Evolutionary conservation across 345 rosid species (phyloP), one percentile per base, ranked within the genome.

Genomic region (Salix viminalis): DNA sequence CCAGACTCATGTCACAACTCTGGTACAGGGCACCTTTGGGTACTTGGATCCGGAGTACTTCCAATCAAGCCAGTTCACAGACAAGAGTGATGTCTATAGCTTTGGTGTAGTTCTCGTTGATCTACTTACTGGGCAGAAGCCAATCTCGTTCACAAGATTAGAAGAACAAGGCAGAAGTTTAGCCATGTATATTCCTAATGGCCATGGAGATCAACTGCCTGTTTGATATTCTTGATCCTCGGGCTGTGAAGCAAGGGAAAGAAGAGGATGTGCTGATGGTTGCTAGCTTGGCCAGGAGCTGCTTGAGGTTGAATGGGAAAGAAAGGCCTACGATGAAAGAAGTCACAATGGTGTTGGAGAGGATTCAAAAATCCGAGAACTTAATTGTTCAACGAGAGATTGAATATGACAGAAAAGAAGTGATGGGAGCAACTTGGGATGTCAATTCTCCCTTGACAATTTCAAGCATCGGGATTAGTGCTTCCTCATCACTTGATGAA

Each of bases 21-120:
- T 7, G 1, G 70, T 67, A 32, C 23, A 16, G 9, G 70, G 70
- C 16, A 36, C 44, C 41, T 66, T 66, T 18, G 44, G 36, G 34
- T 28, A 28, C 67, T 26, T 64, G 37, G 10, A 28, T 34, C 19
- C 1, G 13, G 37, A 12, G 10, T 28, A 26, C 34, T 46, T 70
- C 61, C 73, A 44, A 19, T 41, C 44, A 9, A 10, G 44, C 44
- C 13, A 41, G 5, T 26, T 70, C 46, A 34, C 73, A 44, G 9
- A 36, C 71, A 65, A 65, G 71, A 68, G 71, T 37, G 71, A 68
- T 41, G 71, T 68, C n/a, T 68, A 68, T 39, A 46, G 50, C 50
- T 46, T 46, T 14, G 50, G 50, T 12, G 50, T 46, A 1, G 50
- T 46, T 14, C 50, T 14, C 1, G 50, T 4, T 46, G 50, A 46